Evolutionary conservation across 495 filamentous ascomycete species (phyloP), one percentile per base, ranked within the genome.

Genomic region (Cryomyces minteri): DNA sequence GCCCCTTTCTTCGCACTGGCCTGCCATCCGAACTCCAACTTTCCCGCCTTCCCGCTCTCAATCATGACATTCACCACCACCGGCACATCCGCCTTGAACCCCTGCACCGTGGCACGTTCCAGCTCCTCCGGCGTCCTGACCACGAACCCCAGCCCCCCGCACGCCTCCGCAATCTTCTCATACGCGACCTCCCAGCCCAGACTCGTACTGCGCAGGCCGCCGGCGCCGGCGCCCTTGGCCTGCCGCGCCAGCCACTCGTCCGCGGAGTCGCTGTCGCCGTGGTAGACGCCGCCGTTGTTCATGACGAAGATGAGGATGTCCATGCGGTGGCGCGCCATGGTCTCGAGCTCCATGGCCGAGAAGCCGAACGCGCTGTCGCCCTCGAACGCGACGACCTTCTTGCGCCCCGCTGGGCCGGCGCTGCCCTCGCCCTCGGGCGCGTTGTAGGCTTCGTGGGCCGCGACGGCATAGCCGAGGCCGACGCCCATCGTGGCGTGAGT

Each of bases 401-500:
- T 80, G 11, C 50, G 53, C 52, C 59, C 55, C 4, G 31, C 41
- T 4, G 30, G 43, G 7, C 32, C 43, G 11, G 32, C 39, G 8
- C 10, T 8, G 6, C 10, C 29, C 42, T 52, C 55, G n/a, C 9
- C 8, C 9, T 11, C 8, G 6, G 62, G 53, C 1, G 58, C 55
- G 52, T 78, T 79, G 55, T 75, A 79, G 1, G 77, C 76, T 32
- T 65, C 68, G 43, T 74, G 66, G 0, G 77, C 75, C 1, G 76
- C 76, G 38, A 79, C 71, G 6, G 74, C 71, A 47, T 80, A 79
- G 5, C 74, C 76, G 34, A 80, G 60, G 0, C 77, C 76, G 0
- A 79, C 69, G n/a, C 77, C 77, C 77, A 80, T 80, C 1, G 76
- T 79, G 0, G 77, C 76, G 48, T 78, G 69, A 0, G 76, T 77